Percentiles rank a stretch among this genome's conserved stretches.
These are phyloP conservation scores for Sarocladium brachiariae DNA, from an alignment of 2,329 filamentous ascomycete genomes.

Conservation along the genomic window DNA sequence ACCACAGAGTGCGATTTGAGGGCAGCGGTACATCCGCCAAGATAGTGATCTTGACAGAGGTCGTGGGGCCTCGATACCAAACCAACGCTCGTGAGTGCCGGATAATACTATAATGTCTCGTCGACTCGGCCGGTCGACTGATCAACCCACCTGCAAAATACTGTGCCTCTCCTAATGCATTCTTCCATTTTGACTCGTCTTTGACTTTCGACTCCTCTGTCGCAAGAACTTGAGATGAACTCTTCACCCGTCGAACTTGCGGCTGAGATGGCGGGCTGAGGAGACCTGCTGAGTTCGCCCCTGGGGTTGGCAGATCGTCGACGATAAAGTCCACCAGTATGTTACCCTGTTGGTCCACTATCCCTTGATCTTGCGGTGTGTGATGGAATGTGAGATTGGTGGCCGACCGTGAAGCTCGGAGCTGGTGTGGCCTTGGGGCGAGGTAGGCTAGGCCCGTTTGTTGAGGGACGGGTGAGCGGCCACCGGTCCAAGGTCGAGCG, in stretches of 20 bases:
- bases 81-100: conserved; percentile 59
- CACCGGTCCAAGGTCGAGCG: background rate
- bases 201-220: background rate
- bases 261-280: conserved; percentile 15
- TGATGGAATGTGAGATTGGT: conserved; percentile 11
- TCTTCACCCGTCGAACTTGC: conserved; percentile 23
- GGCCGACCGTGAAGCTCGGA: conserved; percentile 11
- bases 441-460: background rate
- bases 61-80: conserved; percentile 59
- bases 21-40: conserved; percentile 54
- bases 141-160: conserved; percentile 61
- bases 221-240: conserved; percentile 22
- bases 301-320: conserved; percentile 15
- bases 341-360: conserved; percentile 9
- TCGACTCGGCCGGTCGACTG: conserved; percentile 56
- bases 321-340: conserved; percentile 12
- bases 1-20: conserved; percentile 52
- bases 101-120: conserved; percentile 58
- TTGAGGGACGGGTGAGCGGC: background rate
- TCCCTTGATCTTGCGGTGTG: conserved; percentile 8
- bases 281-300: conserved; percentile 12
- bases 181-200: conserved; percentile 32
- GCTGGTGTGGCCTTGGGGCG: conserved; percentile 6
- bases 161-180: conserved; percentile 49
- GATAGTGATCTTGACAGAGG: conserved; percentile 57